phyloP scores from a whole-genome alignment of 2,329 filamentous ascomycete species.

The Aspergillus pseudoglaucus region DNA sequence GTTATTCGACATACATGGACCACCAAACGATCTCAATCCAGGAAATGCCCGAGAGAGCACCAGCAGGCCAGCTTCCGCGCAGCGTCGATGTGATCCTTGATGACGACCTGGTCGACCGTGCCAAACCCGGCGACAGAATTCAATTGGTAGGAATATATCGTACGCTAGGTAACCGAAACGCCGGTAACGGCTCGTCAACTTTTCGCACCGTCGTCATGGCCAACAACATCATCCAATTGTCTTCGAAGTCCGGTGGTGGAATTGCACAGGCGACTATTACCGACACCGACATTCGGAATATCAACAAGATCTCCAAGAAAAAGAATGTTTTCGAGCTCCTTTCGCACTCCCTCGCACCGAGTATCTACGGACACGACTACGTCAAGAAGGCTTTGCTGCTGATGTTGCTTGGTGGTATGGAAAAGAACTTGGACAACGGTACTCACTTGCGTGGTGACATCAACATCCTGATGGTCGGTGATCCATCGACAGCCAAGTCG shows the following conservation, averaged over 20 bases:
- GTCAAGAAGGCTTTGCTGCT: conserved; percentile 97
- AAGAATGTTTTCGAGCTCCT: conserved; percentile 87
- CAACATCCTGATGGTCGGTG: conserved; percentile 98
- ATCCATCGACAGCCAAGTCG: conserved; percentile 98
- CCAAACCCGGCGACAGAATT: conserved; percentile 92
- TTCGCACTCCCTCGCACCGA: conserved; percentile 88
- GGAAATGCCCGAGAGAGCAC: conserved; percentile 96
- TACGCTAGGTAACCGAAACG: conserved; percentile 90
- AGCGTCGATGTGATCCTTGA: conserved; percentile 95
- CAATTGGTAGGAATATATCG: conserved; percentile 96
- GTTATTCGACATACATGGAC: conserved; percentile 89
- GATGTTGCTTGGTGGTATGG: conserved; percentile 90
- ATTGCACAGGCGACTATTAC: conserved; percentile 89
- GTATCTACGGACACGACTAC: conserved; percentile 93
- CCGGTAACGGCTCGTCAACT: conserved; percentile 79
- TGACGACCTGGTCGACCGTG: conserved; percentile 88
- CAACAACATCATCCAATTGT: conserved; percentile 90
- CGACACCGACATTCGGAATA: conserved; percentile 94
- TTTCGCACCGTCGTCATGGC: conserved; percentile 93
- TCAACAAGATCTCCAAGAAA: conserved; percentile 95
- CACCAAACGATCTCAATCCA: conserved; percentile 98
- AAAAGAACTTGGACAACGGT: conserved; percentile 97
- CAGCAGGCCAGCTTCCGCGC: conserved; percentile 87
- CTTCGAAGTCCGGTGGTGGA: conserved; percentile 91
- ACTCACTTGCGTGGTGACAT: conserved; percentile 98